Base-by-base conservation (phyloP, 257 asterid species). In the Nicotiana tabacum region DNA sequence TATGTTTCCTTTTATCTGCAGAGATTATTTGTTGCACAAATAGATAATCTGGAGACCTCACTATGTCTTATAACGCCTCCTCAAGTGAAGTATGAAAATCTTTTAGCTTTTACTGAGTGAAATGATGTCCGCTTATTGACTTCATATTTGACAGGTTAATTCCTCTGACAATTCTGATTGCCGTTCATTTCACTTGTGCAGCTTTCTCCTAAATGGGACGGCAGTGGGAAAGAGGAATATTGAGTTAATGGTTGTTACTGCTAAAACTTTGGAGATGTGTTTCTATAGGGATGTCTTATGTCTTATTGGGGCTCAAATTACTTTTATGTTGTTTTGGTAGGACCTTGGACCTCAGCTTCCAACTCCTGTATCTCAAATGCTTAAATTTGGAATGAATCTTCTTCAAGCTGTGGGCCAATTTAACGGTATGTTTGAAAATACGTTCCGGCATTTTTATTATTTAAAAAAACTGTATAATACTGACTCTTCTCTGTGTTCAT, bases 341-440 rank as follows among this genome's bases (percentile, higher is more conserved):
- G 98, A 93, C 60, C 68, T 89, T 35, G 99, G 98, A 58, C 97
- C 99, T 10, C 98, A 93, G 86, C 85, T 86, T 87, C 98, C 98
- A 77, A 90, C 97, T 48, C 27, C 53, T 32, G 97, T 96, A 70
- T 86, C 89, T 37, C 88, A 84, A 84, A 81, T 89, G 83, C 91
- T 96, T 86, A 93, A 92, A 85, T 94, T 89, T 70, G 99, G 99
- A 68, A 83, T 93, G 4, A 96, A 96, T 89, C 92, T 96, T 85
- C 94, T 96, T 83, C 99, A 96, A 87, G 97, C 95, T 72, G 87
- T 96, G 68, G 99, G 99, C 74, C 92, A 94, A 24, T 96, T 96
- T 87, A 85, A 85, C 82, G 99, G 99, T 96, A 89, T 67, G 77
- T 32, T 64, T 87, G 43, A 77, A 39, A 17, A 48, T 61, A 60